Percentiles rank a stretch among this genome's conserved stretches.
phyloP scores from a whole-genome alignment of 1,139 yeast species.

The Debaryomyces coudertii region DNA sequence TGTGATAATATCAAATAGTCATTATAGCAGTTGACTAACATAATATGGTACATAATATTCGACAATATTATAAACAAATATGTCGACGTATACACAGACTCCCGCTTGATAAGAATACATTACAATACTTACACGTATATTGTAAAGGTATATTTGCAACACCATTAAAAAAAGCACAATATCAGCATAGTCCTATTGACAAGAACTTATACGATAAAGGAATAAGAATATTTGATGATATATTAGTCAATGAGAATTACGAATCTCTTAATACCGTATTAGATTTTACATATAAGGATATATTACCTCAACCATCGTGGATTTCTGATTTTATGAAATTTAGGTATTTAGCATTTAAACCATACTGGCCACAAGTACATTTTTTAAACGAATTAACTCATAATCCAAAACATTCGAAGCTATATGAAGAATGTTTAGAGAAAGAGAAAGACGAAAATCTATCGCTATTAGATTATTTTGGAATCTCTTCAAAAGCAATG shows the following conservation, averaged over 20 bases:
- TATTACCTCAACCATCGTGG: constrained; percentile 23
- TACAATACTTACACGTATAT: constrained; percentile 1
- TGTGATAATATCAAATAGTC: constrained; percentile 1
- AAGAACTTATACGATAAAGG: constrained; percentile 16
- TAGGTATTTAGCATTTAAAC: constrained; percentile 26
- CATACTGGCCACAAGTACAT: constrained; percentile 42
- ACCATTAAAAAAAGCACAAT: constrained; percentile 10
- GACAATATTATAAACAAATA: constrained; percentile 19
- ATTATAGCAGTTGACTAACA: not conserved
- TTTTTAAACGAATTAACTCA: constrained; percentile 33
- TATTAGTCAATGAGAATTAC: constrained; percentile 34
- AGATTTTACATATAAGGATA: constrained; percentile 32
- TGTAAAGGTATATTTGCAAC: constrained; percentile 13
- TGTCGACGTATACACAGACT: constrained; percentile 28
- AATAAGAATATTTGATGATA: constrained; percentile 25
- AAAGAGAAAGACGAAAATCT: constrained; percentile 18
- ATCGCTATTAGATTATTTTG: constrained; percentile 19
- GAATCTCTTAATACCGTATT: constrained; percentile 26
- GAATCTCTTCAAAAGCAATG: constrained; percentile 5
- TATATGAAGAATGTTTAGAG: constrained; percentile 17
- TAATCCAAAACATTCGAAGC: constrained; percentile 10
- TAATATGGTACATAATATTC: constrained; percentile 5
- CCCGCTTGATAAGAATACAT: constrained; percentile 8
- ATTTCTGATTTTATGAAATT: constrained; percentile 23
- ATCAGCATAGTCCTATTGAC: constrained; percentile 14